phyloP scores from a whole-genome alignment of 2,329 filamentous ascomycete genomes.

The Kalaharituber pfeilii region DNA sequence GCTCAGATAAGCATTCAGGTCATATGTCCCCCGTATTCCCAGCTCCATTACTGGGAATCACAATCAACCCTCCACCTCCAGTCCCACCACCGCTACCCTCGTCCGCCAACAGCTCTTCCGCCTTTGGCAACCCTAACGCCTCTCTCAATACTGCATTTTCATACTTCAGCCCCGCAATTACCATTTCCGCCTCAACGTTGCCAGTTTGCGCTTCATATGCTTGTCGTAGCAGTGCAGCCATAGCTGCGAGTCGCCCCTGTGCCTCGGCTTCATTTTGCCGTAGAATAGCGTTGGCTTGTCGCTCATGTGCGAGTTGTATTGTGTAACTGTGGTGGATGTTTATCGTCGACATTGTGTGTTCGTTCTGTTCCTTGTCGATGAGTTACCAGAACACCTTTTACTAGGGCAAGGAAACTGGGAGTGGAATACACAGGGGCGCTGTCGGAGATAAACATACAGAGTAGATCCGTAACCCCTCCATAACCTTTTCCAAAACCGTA shows the following conservation, averaged over 20 bases:
- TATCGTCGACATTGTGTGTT: constrained; percentile 23
- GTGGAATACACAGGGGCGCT: not conserved
- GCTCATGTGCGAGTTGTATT: constrained; percentile 20
- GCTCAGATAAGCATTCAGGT: no score
- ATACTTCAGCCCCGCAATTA: constrained; percentile 21
- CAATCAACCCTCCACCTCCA: not conserved
- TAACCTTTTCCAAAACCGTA: constrained; percentile 21
- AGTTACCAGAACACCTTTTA: not conserved
- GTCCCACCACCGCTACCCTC: not conserved
- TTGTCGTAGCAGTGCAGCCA: constrained; percentile 18
- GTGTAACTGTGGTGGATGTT: constrained; percentile 24
- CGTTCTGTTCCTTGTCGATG: constrained; percentile 13
- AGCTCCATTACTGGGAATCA: not conserved
- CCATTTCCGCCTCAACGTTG: constrained; percentile 18
- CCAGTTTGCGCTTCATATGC: constrained; percentile 19
- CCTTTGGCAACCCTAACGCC: constrained; percentile 17
- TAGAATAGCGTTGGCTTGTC: constrained; percentile 20
- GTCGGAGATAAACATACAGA: constrained; percentile 13
- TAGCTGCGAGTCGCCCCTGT: constrained; percentile 18
- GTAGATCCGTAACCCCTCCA: constrained; percentile 22
- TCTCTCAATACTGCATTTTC: constrained; percentile 22
- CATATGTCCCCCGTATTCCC: no score
- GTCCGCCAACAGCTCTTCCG: constrained; percentile 6
- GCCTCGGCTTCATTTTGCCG: constrained; percentile 22
- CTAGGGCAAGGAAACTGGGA: not conserved